Evolutionary conservation across 305 asterid genomes (phyloP).

Genomic region (Fraxinus angustifolia): DNA sequence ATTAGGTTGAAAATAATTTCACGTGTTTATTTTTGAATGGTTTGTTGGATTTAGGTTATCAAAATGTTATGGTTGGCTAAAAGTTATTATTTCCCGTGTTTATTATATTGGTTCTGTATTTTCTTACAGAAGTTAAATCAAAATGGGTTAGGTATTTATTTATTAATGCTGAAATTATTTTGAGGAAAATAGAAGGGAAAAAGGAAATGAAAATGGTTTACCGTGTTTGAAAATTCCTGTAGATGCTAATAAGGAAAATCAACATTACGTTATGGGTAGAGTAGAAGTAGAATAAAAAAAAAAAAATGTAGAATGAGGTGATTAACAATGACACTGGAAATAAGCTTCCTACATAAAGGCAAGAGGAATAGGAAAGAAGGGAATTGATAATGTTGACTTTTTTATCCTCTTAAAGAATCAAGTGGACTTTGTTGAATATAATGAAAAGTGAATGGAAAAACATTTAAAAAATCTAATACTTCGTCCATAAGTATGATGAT

Average conservation of each 20-base stretch:
- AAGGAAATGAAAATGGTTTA: neutral
- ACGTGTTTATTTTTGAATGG: neutral
- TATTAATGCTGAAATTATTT: neutral
- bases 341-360: neutral
- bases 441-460: neutral
- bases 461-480: neutral
- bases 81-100: neutral
- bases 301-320: neutral
- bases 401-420: neutral
- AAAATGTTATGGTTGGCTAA: neutral
- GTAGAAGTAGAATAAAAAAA: neutral
- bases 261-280: neutral
- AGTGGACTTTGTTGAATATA: neutral
- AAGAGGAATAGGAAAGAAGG: neutral
- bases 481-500: neutral
- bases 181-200: neutral
- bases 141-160: neutral
- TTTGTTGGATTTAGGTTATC: neutral
- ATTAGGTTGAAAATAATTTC: neutral
- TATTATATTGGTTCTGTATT: neutral
- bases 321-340: neutral
- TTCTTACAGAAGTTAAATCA: neutral
- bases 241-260: neutral
- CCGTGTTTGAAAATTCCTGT: neutral
- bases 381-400: neutral